Evolutionary conservation across 352 stramenopile species (phyloP).

Genomic region (Phytophthora cryptogea): DNA sequence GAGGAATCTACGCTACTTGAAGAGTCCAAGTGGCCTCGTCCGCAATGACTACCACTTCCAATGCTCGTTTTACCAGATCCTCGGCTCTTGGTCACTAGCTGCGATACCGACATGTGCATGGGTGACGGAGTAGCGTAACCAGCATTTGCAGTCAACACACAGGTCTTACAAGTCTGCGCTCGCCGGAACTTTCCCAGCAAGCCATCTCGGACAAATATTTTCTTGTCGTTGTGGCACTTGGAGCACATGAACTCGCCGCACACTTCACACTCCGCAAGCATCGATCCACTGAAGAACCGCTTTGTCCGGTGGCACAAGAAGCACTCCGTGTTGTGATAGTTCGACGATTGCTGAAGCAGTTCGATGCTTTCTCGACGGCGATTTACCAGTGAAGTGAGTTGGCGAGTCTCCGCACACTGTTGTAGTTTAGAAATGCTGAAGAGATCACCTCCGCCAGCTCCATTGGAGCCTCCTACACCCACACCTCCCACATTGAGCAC

Average conservation of each 20-base stretch:
- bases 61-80: slow-evolving; percentile 1
- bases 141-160: slow-evolving; percentile 36
- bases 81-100: slow-evolving; percentile 21
- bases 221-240: slow-evolving; percentile 51
- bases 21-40: neutral
- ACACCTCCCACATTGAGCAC: slow-evolving; percentile 14
- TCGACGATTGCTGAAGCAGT: slow-evolving; percentile 15
- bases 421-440: slow-evolving; percentile 34
- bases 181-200: slow-evolving; percentile 32
- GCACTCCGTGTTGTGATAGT: slow-evolving; percentile 20
- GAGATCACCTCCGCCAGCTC: slow-evolving; percentile 10
- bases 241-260: slow-evolving; percentile 54
- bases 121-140: slow-evolving; percentile 16
- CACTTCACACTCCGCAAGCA: slow-evolving; percentile 41
- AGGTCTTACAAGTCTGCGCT: slow-evolving; percentile 45
- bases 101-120: slow-evolving; percentile 30
- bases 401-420: slow-evolving; percentile 41
- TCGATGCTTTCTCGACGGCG: slow-evolving; percentile 34
- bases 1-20: slow-evolving; percentile 14
- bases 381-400: slow-evolving; percentile 41
- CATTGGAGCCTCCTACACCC: slow-evolving; percentile 6
- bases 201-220: slow-evolving; percentile 36
- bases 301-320: slow-evolving; percentile 36
- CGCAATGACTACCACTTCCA: slow-evolving; percentile 2
- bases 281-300: slow-evolving; percentile 41